Evolutionary conservation across 371 early-diverging fungal genomes (phyloP).

Genomic region (Mortierella polycephala): DNA sequence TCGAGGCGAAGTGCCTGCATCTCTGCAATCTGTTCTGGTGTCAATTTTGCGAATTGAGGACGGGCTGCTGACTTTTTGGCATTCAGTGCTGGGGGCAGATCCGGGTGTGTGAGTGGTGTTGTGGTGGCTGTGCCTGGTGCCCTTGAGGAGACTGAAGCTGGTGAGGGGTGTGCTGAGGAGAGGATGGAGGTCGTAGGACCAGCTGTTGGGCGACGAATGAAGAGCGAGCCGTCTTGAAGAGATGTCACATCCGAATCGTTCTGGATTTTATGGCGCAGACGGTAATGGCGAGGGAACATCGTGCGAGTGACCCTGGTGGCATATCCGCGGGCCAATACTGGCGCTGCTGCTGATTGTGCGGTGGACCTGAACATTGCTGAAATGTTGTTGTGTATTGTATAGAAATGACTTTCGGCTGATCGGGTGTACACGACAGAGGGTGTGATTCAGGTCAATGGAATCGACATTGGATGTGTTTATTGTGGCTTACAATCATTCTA

Average conservation of each 20-base stretch:
- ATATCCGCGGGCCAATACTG: conserved; percentile 39
- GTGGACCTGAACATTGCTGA: conserved; percentile 27
- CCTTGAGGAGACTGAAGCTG: conserved; percentile 47
- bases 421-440: neutral
- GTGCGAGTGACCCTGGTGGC: conserved; percentile 49
- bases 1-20: conserved; percentile 49
- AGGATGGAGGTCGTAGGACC: conserved; percentile 50
- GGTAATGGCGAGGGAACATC: conserved; percentile 51
- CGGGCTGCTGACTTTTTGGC: conserved; percentile 21
- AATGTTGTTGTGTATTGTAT: neutral
- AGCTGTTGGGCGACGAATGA: conserved; percentile 49
- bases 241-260: conserved; percentile 29
- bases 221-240: conserved; percentile 47
- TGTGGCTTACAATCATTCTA: neutral
- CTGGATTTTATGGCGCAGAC: conserved; percentile 42
- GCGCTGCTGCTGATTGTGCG: conserved; percentile 18
- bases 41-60: conserved; percentile 43
- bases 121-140: conserved; percentile 14
- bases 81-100: conserved; percentile 56
- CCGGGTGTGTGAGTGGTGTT: conserved; percentile 42
- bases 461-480: neutral
- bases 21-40: conserved; percentile 51
- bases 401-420: neutral
- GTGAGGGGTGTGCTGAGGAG: conserved; percentile 45
- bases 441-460: too few relatives aligned